These are phyloP conservation scores for Rhododendron henanense DNA, from an alignment of 148 eudicot species.

Conservation along the genomic window DNA sequence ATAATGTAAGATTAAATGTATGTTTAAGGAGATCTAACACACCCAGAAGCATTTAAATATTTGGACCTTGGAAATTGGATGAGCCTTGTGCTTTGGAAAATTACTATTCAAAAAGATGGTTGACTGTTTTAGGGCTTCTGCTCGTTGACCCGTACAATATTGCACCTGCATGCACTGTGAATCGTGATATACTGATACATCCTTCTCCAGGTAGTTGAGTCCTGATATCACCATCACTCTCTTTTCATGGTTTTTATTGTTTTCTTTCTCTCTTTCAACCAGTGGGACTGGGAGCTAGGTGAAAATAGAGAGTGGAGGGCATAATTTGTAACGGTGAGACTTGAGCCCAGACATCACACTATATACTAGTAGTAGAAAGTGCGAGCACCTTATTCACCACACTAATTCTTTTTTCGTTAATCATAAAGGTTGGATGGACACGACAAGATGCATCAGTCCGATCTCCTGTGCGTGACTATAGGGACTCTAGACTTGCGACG, in stretches of 20 bases:
- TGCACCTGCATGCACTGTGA: not conserved
- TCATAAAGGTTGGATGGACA: not conserved
- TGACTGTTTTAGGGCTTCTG: not conserved
- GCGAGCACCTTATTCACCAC: not conserved
- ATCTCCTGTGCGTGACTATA: not conserved
- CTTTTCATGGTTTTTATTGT: not conserved
- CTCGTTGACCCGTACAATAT: not conserved
- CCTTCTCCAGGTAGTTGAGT: not conserved
- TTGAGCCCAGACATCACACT: not conserved
- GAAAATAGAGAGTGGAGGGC: not conserved
- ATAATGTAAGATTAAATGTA: not conserved
- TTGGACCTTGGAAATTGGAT: not conserved
- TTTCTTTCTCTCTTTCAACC: not conserved
- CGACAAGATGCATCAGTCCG: not conserved
- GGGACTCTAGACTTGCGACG: not conserved
- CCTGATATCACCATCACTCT: not conserved
- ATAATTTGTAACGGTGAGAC: not conserved
- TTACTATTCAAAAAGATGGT: not conserved
- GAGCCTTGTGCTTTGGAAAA: not conserved
- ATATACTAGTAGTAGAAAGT: not conserved
- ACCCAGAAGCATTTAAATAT: not conserved
- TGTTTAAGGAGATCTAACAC: not conserved
- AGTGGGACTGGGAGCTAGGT: not conserved
- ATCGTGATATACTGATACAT: not conserved
- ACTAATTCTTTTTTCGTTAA: not conserved